phyloP scores from a whole-genome alignment of 2,329 filamentous ascomycete genomes.

The Aspergillus pseudoglaucus region DNA sequence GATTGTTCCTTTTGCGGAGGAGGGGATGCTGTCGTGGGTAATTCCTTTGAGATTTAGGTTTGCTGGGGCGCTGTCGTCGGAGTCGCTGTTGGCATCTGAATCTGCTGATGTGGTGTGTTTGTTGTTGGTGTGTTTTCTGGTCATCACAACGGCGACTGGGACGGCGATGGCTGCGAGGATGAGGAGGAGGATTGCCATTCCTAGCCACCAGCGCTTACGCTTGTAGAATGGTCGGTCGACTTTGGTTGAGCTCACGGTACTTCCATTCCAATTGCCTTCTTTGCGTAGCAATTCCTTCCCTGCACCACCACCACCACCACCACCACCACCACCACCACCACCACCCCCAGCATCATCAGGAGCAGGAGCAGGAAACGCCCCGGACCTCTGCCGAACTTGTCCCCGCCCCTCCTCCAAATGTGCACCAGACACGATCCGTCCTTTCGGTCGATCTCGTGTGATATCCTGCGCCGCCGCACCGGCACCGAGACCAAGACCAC shows the following conservation, averaged over 20 bases:
- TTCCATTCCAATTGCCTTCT: conserved; percentile 24
- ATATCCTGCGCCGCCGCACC: conserved; percentile 17
- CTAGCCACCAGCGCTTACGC: conserved; percentile 45
- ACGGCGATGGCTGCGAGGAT: conserved; percentile 59
- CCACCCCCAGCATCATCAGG: conserved; percentile 23
- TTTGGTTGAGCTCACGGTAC: conserved; percentile 26
- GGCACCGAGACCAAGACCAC: conserved; percentile 8
- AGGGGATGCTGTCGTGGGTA: conserved; percentile 54
- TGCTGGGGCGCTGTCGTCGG: conserved; percentile 19
- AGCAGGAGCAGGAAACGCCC: conserved; percentile 12
- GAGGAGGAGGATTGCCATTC: conserved; percentile 48
- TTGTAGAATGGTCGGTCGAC: conserved; percentile 27
- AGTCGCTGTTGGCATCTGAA: conserved; percentile 12
- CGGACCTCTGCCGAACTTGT: conserved; percentile 37
- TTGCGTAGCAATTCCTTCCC: conserved; percentile 44
- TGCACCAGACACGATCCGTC: conserved; percentile 63
- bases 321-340: conserved; percentile 14
- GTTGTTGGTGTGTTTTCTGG: conserved; percentile 50
- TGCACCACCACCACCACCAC: background rate
- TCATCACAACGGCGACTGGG: conserved; percentile 59
- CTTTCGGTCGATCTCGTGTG: conserved; percentile 44
- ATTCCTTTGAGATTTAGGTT: conserved; percentile 49
- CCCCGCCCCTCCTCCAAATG: conserved; percentile 60
- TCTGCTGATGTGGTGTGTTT: conserved; percentile 5
- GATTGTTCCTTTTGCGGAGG: conserved; percentile 63